Conservation (phyloP, 2,329 filamentous ascomycete species). For the Macrophomina phaseolina region DNA sequence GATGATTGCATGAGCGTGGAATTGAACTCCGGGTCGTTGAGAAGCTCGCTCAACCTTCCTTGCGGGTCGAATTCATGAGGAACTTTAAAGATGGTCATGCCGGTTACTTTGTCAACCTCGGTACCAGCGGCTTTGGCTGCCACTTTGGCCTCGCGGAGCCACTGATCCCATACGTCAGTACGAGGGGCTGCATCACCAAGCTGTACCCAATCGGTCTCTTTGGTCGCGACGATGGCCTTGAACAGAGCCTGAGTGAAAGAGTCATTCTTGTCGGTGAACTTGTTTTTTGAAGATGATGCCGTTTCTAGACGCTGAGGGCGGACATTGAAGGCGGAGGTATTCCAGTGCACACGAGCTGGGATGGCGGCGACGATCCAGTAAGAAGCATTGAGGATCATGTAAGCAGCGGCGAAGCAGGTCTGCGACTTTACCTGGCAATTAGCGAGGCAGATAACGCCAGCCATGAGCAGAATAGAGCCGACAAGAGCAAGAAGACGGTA, state of each 20-base stretch:
- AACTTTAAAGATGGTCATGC: constrained; percentile 40
- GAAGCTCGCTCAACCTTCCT: constrained; percentile 30
- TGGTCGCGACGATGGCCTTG: constrained; percentile 55
- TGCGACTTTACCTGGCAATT: constrained; percentile 56
- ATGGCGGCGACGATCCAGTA: constrained; percentile 60
- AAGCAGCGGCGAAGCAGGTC: constrained; percentile 56
- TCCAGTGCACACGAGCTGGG: constrained; percentile 55
- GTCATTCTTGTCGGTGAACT: constrained; percentile 32
- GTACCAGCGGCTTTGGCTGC: constrained; percentile 25
- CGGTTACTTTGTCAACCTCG: background rate
- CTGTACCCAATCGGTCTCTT: constrained; percentile 51
- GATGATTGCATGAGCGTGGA: background rate
- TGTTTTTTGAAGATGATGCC: constrained; percentile 33
- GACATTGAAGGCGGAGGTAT: constrained; percentile 53
- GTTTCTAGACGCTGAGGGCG: background rate
- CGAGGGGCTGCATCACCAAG: constrained; percentile 48
- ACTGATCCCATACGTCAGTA: constrained; percentile 50
- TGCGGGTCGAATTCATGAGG: constrained; percentile 43
- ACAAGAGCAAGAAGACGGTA: constrained; percentile 57
- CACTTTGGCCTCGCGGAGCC: constrained; percentile 45
- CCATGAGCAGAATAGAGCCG: constrained; percentile 59
- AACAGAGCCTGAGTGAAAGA: constrained; percentile 56
- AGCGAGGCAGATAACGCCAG: constrained; percentile 57
- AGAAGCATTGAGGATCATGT: constrained; percentile 55
- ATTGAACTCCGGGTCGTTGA: constrained; percentile 30